Conservation (phyloP, 495 filamentous ascomycete species). For the Xylaria curta region DNA sequence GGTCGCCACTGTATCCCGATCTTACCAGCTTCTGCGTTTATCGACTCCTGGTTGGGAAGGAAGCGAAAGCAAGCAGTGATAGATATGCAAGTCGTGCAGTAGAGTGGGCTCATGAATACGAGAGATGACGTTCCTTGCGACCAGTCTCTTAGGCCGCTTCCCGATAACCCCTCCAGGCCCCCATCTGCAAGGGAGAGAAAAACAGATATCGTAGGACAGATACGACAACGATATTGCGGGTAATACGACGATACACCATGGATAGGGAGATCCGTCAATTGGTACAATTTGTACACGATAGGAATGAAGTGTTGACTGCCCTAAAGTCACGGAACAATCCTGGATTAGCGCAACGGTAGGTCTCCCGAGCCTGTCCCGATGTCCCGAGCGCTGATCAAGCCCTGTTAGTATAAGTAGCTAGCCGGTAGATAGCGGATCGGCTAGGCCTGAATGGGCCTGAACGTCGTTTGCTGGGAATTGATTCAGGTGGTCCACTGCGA, state of each 20-base stretch:
- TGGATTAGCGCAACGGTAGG: not conserved
- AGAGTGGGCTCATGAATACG: slow-evolving; percentile 25
- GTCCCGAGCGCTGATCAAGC: not conserved
- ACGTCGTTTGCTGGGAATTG: slow-evolving; percentile 5
- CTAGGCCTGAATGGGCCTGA: not conserved
- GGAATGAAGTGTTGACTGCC: not conserved
- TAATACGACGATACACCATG: not conserved
- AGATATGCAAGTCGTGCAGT: slow-evolving; percentile 15
- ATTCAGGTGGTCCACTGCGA: not conserved
- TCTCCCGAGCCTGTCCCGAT: not conserved
- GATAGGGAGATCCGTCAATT: not conserved
- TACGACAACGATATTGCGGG: slow-evolving; percentile 7
- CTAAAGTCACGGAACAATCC: not conserved
- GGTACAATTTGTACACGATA: not conserved
- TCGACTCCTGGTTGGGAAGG: not conserved
- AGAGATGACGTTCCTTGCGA: slow-evolving; percentile 21
- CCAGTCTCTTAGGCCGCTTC: slow-evolving; percentile 1
- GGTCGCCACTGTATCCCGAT: not conserved
- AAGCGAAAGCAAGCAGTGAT: not conserved
- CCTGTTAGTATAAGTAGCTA: not conserved
- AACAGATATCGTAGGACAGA: not conserved
- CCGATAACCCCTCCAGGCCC: slow-evolving; percentile 1
- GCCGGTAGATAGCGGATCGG: slow-evolving; percentile 9
- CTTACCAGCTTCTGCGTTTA: not conserved
- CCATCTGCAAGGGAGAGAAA: not conserved